Percentiles rank a stretch among this genome's conserved stretches.
Conservation (phyloP, 352 stramenopile species). For the Globisporangium recalcitrans region DNA sequence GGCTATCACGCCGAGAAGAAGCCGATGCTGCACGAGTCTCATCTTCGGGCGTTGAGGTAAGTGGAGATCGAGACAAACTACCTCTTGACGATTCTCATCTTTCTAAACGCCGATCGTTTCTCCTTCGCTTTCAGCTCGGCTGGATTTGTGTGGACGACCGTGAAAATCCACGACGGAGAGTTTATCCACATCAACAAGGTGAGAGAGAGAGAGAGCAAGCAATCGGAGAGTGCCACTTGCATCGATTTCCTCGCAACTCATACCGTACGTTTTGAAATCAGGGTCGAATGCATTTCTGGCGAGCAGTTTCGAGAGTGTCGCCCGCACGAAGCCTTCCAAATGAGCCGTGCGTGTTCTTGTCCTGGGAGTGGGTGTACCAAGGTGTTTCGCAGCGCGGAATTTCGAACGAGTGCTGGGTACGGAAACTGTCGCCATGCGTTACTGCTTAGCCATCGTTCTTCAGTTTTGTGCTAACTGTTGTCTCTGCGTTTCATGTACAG, state of each 20-base stretch:
- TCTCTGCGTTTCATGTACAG: constrained; percentile 24
- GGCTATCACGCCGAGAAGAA: constrained; percentile 62
- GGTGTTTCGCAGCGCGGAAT: constrained; percentile 77
- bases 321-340: constrained; percentile 20
- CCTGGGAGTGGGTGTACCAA: constrained; percentile 85
- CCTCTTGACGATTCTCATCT: background rate
- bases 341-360: constrained; percentile 69
- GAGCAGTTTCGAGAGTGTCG: constrained; percentile 50
- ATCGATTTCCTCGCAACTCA: too few species aligned
- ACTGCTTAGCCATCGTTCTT: background rate
- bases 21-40: constrained; percentile 70
- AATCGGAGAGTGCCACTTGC: too few species aligned
- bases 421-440: background rate
- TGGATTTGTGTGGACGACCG: constrained; percentile 67
- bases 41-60: constrained; percentile 57
- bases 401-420: constrained; percentile 76
- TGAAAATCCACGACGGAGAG: constrained; percentile 72
- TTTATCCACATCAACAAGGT: constrained; percentile 86
- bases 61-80: background rate
- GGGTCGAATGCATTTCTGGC: constrained; percentile 82
- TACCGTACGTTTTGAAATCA: constrained; percentile 11
- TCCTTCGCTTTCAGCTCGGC: constrained; percentile 31
- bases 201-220: too few species aligned
- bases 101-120: background rate
- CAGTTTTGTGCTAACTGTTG: background rate